Evolutionary conservation across 495 filamentous ascomycete species (phyloP), one percentile per base, ranked within the genome.

Genomic region (Letharia lupina): DNA sequence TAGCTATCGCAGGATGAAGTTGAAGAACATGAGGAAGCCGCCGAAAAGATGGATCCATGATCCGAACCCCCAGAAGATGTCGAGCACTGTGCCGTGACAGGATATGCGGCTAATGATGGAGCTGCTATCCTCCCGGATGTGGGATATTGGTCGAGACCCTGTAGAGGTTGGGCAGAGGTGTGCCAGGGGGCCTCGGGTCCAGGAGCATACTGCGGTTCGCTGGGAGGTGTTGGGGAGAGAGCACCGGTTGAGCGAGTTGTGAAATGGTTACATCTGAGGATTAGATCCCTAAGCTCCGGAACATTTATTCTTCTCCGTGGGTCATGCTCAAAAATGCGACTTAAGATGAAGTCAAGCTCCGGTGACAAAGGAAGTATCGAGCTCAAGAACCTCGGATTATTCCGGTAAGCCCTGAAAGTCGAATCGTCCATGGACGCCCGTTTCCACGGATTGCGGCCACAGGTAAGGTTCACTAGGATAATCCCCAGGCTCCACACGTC

Each of bases 401-500:
- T 88, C 67, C 90, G 80, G 75, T 89, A 99, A 42, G 93, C 94
- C 73, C 88, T 86, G 83, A 96, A 99, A 35, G 95, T 98, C 68
- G 92, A 91, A 77, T 99, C 95, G 73, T 96, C 91, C 69, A 86
- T 77, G 15, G 90, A 95, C 62, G 94, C 95, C 67, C 92, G 87
- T 78, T 96, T 98, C 94, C 94, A 99, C 68, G 94, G 94, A 77
- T 99, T 99, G 70, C 95, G 90, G 73, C 94, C 93, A 81, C 94
- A 98, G 66, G 92, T 95, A 65, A 99, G 83, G 76, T 99, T 99
- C 66, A 99, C 91, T 66, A 99, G 82, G 76, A 99, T 95, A 16
- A 99, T 93, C 63, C 94, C 94, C 56, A 99, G 83, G 74, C 91
- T 93, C 94, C 94, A 99, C 70, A 99, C 86, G 76, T 99, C 94